Evolutionary conservation across 768 basidiomycete species (phyloP).

Genomic region (Boletus pseudo-olivaceus): DNA sequence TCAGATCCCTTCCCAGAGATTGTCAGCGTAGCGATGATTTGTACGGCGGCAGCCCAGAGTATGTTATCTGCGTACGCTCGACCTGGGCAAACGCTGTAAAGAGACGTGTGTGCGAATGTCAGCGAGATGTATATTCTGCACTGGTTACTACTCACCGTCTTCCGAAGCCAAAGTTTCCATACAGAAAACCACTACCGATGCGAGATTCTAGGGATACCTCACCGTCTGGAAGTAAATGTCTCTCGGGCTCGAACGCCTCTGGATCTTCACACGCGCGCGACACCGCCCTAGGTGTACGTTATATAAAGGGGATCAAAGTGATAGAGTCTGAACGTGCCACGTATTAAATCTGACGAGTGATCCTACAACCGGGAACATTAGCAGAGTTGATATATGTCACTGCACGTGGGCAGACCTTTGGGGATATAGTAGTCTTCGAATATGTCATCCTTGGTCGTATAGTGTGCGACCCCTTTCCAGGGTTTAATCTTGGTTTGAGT

Average conservation of each 20-base stretch:
- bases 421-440: slow-evolving; percentile 1
- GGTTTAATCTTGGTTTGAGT: neutral
- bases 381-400: too few species aligned
- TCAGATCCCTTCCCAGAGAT: neutral
- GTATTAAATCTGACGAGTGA: slow-evolving; percentile 1
- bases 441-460: slow-evolving; percentile 3
- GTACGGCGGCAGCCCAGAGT: neutral
- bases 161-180: slow-evolving; percentile 1
- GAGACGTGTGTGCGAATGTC: neutral
- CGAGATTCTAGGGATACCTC: neutral
- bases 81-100: neutral
- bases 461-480: neutral
- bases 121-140: neutral
- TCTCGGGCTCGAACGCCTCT: neutral
- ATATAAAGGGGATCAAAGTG: too few species aligned
- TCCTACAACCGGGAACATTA: too few species aligned
- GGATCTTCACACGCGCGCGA: neutral
- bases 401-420: neutral
- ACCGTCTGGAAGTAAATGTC: neutral
- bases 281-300: neutral
- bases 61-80: neutral
- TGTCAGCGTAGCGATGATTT: neutral
- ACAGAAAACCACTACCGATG: neutral
- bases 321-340: neutral
- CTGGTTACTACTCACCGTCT: neutral